phyloP scores from a whole-genome alignment of 2,329 filamentous ascomycete species.

The Calonectria fujianensis region DNA sequence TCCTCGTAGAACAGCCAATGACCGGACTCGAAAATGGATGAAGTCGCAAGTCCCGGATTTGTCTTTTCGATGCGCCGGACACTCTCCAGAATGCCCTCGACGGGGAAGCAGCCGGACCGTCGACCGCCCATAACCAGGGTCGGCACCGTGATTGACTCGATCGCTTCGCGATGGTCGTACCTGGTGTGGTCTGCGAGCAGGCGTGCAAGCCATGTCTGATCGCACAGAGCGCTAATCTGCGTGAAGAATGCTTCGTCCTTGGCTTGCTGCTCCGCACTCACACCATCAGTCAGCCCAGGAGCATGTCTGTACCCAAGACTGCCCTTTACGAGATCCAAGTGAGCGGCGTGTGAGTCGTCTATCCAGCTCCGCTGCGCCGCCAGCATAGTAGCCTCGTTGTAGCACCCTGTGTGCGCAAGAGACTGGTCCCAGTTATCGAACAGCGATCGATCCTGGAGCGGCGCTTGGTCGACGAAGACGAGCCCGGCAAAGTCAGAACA shows the following conservation, averaged over 20 bases:
- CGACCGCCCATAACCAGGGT: slow-evolving; percentile 54
- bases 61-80: slow-evolving; percentile 49
- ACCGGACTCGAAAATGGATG: slow-evolving; percentile 52
- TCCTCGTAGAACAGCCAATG: slow-evolving; percentile 56
- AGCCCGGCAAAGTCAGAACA: slow-evolving; percentile 52
- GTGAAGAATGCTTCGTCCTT: slow-evolving; percentile 54
- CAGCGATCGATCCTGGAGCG: slow-evolving; percentile 52
- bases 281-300: slow-evolving; percentile 45
- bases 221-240: slow-evolving; percentile 52
- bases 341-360: slow-evolving; percentile 47
- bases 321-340: slow-evolving; percentile 51
- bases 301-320: slow-evolving; percentile 53
- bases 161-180: slow-evolving; percentile 54
- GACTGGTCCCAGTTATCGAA: slow-evolving; percentile 52
- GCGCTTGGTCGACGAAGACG: slow-evolving; percentile 56
- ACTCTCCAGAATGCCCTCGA: slow-evolving; percentile 55
- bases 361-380: slow-evolving; percentile 53
- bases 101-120: slow-evolving; percentile 53
- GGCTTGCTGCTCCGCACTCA: slow-evolving; percentile 49
- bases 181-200: slow-evolving; percentile 54
- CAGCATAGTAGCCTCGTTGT: slow-evolving; percentile 52
- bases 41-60: slow-evolving; percentile 46
- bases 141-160: slow-evolving; percentile 52
- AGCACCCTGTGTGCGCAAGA: slow-evolving; percentile 52
- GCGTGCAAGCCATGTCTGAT: slow-evolving; percentile 54